Percentiles rank a stretch among this genome's conserved stretches.
Evolutionary conservation across 768 basidiomycete species (phyloP).

Genomic region (Boletus coccyginus): DNA sequence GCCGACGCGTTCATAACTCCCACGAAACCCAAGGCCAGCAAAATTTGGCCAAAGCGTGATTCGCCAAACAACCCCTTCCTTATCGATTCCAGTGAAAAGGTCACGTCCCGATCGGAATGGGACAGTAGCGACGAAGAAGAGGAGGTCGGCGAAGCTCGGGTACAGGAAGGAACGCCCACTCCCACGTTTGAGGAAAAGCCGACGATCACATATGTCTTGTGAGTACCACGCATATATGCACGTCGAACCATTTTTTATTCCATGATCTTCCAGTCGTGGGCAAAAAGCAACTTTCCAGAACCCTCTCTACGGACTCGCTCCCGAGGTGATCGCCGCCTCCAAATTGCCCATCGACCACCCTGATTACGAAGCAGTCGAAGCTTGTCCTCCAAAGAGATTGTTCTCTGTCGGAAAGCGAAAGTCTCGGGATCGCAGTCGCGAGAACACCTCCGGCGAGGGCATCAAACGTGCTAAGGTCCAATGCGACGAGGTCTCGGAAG

Average conservation of each 20-base stretch:
- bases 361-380: constrained; percentile 57
- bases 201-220: constrained; percentile 74
- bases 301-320: constrained; percentile 54
- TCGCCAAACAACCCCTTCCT: constrained; percentile 76
- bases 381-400: constrained; percentile 55
- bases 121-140: constrained; percentile 36
- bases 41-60: constrained; percentile 45
- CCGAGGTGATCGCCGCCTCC: constrained; percentile 41
- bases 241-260: neutral
- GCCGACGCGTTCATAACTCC: constrained; percentile 35
- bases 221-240: constrained; percentile 28
- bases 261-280: constrained; percentile 54
- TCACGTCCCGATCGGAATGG: constrained; percentile 22
- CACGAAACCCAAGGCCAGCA: constrained; percentile 37
- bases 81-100: constrained; percentile 31
- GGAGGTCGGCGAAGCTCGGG: constrained; percentile 31
- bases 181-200: constrained; percentile 49
- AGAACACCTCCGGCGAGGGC: constrained; percentile 6
- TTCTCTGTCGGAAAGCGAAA: constrained; percentile 40
- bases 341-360: constrained; percentile 59
- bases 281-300: constrained; percentile 61
- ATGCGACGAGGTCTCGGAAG: constrained; percentile 9
- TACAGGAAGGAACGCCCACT: constrained; percentile 39
- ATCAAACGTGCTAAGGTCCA: constrained; percentile 17
- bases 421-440: constrained; percentile 23